Percentiles rank a stretch among this genome's conserved stretches.
Conservation (phyloP, 2,329 filamentous ascomycete species). For the Acarospora socialis region DNA sequence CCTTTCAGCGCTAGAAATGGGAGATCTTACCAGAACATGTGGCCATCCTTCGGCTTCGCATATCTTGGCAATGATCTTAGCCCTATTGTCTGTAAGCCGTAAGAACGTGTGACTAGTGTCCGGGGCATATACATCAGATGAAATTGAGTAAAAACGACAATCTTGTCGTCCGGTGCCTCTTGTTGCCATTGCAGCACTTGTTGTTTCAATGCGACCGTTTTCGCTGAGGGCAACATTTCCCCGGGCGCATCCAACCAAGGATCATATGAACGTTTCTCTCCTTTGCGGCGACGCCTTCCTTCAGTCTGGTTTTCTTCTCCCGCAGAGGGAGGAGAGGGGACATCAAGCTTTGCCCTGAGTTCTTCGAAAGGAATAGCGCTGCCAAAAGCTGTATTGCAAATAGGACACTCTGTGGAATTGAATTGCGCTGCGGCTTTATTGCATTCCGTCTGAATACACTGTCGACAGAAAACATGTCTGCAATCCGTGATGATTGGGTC, state of each 20-base stretch:
- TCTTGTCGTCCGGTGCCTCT: conserved; percentile 36
- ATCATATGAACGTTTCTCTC: too few relatives aligned
- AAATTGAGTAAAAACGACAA: conserved; percentile 48
- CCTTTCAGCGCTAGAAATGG: neutral
- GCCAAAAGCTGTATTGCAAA: too few relatives aligned
- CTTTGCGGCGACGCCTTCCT: too few relatives aligned
- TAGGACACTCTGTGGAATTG: too few relatives aligned
- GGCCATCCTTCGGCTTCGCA: conserved; percentile 37
- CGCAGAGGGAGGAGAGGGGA: too few relatives aligned
- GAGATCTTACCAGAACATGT: conserved; percentile 24
- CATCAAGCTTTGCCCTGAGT: too few relatives aligned
- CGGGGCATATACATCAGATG: conserved; percentile 25
- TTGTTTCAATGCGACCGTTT: conserved; percentile 23
- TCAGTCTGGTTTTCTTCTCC: too few relatives aligned
- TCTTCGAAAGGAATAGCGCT: too few relatives aligned
- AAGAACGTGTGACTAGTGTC: neutral
- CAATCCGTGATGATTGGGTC: too few relatives aligned
- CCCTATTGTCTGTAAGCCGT: conserved; percentile 8
- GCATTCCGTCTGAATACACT: too few relatives aligned
- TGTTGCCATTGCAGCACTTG: conserved; percentile 27
- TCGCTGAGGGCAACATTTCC: conserved; percentile 24
- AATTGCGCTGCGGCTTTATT: too few relatives aligned
- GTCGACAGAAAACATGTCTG: too few relatives aligned
- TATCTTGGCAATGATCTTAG: conserved; percentile 36
- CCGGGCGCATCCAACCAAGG: conserved; percentile 18